Percentiles rank a stretch among this genome's conserved stretches.
These are phyloP conservation scores for Russula sp. DNA, from an alignment of 768 basidiomycete genomes.

Conservation along the genomic window DNA sequence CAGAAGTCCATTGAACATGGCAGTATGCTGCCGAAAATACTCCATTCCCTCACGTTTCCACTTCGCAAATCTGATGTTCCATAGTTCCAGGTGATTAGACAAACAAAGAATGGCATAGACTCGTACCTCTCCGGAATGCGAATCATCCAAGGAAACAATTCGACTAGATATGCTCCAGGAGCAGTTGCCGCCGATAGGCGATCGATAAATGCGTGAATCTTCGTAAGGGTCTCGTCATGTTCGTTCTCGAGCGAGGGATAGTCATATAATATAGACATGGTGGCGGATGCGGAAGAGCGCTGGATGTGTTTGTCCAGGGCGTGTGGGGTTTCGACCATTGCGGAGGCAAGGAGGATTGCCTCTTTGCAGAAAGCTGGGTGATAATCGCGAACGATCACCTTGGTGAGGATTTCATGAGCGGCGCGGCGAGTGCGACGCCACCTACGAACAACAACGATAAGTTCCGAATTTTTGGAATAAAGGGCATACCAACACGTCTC, in stretches of 20 bases:
- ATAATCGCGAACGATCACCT: constrained; percentile 2
- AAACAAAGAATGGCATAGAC: too few relatives aligned
- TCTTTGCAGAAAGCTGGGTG: constrained; percentile 9
- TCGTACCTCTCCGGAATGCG: constrained; percentile 26
- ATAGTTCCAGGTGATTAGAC: too few relatives aligned
- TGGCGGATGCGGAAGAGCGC: constrained; percentile 12
- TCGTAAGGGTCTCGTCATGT: constrained; percentile 9
- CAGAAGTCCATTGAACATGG: constrained; percentile 27
- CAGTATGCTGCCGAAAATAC: constrained; percentile 1
- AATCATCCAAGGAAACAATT: constrained; percentile 30
- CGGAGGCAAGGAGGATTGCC: constrained; percentile 5
- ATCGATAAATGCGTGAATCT: background rate
- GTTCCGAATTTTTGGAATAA: background rate
- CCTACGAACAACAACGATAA: background rate
- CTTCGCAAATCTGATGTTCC: constrained; percentile 19
- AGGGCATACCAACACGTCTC: constrained; percentile 29
- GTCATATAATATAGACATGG: constrained; percentile 9
- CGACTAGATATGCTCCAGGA: constrained; percentile 31
- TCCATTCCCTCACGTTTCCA: constrained; percentile 32
- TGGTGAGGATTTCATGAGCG: constrained; percentile 17
- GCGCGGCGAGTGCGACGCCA: constrained; percentile 23
- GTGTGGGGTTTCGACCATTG: background rate
- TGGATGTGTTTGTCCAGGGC: constrained; percentile 11
- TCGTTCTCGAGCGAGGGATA: constrained; percentile 10
- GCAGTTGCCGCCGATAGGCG: constrained; percentile 1